These are phyloP conservation scores for Hsuehochloa calcarea DNA, from an alignment of 176 grass and related monocot genomes.

Conservation along the genomic window DNA sequence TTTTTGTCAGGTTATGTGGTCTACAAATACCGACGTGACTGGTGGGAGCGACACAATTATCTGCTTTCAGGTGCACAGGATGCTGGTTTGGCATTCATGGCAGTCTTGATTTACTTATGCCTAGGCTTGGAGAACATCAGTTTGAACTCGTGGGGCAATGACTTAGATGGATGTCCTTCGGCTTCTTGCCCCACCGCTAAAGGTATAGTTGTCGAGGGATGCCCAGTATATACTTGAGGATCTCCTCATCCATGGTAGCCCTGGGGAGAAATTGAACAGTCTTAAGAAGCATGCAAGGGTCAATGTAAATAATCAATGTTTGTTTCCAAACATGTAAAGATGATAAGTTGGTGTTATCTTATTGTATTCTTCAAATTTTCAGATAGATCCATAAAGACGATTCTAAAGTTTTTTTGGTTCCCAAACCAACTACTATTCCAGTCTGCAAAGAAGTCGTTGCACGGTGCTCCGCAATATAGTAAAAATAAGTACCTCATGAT, in stretches of 20 bases:
- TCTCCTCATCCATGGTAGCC: neutral
- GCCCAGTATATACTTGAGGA: conserved; percentile 50
- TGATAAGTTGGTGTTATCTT: neutral
- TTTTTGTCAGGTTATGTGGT: conserved; percentile 90
- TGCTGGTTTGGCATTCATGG: conserved; percentile 95
- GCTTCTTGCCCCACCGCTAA: conserved; percentile 80
- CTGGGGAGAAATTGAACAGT: neutral
- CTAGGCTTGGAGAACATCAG: conserved; percentile 66
- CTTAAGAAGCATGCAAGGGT: neutral
- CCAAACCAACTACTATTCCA: neutral
- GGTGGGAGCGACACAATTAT: conserved; percentile 92
- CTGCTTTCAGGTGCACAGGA: conserved; percentile 84
- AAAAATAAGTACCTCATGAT: neutral
- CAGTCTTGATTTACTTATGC: conserved; percentile 77
- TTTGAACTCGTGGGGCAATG: conserved; percentile 84
- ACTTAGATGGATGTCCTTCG: conserved; percentile 81
- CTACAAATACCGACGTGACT: conserved; percentile 68
- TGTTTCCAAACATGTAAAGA: conserved; percentile 24
- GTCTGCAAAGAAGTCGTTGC: neutral
- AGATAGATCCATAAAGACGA: neutral
- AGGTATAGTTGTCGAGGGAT: conserved; percentile 67
- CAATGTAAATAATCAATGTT: conserved; percentile 30
- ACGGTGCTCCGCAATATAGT: neutral
- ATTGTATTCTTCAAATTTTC: neutral
- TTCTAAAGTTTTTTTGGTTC: neutral